phyloP scores from a whole-genome alignment of 2,329 filamentous ascomycete species.

The Fusarium tricinctum region DNA sequence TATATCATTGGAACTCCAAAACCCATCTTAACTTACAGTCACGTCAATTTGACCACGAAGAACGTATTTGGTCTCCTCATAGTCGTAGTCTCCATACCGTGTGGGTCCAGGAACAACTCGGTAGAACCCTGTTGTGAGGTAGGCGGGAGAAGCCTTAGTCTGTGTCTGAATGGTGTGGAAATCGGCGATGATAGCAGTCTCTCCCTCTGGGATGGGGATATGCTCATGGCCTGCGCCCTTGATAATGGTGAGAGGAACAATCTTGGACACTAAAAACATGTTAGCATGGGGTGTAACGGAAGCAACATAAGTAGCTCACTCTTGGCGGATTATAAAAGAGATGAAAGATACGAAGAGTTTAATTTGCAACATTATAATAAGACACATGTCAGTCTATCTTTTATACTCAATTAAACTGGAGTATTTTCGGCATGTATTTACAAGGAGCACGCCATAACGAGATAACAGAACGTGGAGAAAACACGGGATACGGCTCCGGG shows the following conservation, averaged over 20 bases:
- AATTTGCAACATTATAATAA: neutral
- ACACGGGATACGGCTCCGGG: constrained; percentile 21
- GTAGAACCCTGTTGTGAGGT: constrained; percentile 36
- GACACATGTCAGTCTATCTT: neutral
- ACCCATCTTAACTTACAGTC: constrained; percentile 5
- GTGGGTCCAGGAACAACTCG: constrained; percentile 36
- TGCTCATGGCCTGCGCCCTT: constrained; percentile 39
- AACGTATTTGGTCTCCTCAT: constrained; percentile 40
- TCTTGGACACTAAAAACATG: constrained; percentile 26
- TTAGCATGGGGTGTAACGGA: neutral
- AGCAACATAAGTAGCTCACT: neutral
- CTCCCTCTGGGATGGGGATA: constrained; percentile 33
- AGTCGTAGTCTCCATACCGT: constrained; percentile 35
- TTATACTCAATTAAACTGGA: neutral
- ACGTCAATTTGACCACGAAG: constrained; percentile 34
- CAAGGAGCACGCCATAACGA: too few relatives aligned
- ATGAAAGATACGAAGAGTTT: neutral
- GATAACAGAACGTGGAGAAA: neutral
- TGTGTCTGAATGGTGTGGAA: constrained; percentile 32
- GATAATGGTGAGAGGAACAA: constrained; percentile 40
- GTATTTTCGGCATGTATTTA: too few relatives aligned
- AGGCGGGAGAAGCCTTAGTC: constrained; percentile 9
- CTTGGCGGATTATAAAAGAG: neutral
- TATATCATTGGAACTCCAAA: neutral
- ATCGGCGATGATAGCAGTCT: constrained; percentile 32